These are phyloP conservation scores for Paecilomyces sp. DNA, from an alignment of 2,329 filamentous ascomycete species.

Conservation along the genomic window DNA sequence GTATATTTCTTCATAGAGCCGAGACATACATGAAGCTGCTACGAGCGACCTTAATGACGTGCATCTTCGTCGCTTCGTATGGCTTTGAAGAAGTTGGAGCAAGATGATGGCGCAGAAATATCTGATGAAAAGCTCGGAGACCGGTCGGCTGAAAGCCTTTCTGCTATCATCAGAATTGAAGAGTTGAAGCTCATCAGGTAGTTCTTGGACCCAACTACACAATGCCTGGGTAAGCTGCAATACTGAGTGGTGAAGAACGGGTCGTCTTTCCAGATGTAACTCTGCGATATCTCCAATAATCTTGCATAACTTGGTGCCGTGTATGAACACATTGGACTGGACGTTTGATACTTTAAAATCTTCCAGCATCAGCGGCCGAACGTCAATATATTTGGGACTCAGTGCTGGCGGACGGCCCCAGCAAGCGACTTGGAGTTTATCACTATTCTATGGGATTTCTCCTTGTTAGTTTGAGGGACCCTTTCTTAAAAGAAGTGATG, in stretches of 20 bases:
- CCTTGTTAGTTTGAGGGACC: no score
- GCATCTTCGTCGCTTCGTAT: not conserved
- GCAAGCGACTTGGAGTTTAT: constrained; percentile 3
- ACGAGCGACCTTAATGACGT: constrained; percentile 1
- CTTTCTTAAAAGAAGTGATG: no score
- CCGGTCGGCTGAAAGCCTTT: constrained; percentile 1
- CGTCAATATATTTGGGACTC: not conserved
- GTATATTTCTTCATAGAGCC: constrained; percentile 3
- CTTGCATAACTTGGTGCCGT: constrained; percentile 3
- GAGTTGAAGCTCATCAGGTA: constrained; percentile 1
- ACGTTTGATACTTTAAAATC: constrained; percentile 1
- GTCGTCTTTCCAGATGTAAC: constrained; percentile 1
- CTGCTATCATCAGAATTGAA: not conserved
- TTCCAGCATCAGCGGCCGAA: not conserved
- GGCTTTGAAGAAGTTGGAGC: constrained; percentile 2
- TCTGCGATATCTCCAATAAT: not conserved
- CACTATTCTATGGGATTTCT: not conserved
- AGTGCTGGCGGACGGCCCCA: constrained; percentile 1
- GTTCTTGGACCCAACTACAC: constrained; percentile 1
- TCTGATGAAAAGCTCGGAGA: constrained; percentile 1
- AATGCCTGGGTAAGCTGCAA: not conserved
- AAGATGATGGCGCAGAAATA: constrained; percentile 3
- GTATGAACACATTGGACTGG: constrained; percentile 1
- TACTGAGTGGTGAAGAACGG: not conserved
- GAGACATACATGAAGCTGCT: constrained; percentile 2